phyloP scores from a whole-genome alignment of 768 basidiomycete genomes.

The Russula brevipes region DNA sequence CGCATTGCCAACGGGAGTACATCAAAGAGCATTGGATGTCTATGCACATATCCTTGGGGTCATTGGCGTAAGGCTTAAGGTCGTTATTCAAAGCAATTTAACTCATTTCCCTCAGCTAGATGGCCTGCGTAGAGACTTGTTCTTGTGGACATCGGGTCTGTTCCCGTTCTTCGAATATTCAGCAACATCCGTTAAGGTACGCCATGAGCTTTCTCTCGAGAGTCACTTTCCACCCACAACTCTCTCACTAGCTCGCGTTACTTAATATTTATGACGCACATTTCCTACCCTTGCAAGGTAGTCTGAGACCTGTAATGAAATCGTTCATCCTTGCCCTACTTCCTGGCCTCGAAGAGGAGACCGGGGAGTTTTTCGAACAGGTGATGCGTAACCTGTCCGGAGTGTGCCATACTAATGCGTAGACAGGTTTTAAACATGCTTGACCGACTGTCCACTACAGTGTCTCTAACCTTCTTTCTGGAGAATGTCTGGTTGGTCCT shows the following conservation, averaged over 20 bases:
- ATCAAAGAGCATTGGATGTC: slow-evolving; percentile 93
- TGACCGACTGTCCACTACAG: slow-evolving; percentile 75
- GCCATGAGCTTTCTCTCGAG: slow-evolving; percentile 13
- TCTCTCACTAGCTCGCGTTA: slow-evolving; percentile 59
- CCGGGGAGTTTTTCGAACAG: slow-evolving; percentile 95
- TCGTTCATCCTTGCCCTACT: slow-evolving; percentile 90
- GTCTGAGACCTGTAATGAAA: slow-evolving; percentile 86
- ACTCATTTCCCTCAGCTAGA: slow-evolving; percentile 52
- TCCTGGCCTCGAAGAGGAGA: slow-evolving; percentile 96
- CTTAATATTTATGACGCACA: slow-evolving; percentile 89
- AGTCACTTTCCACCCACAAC: slow-evolving; percentile 6
- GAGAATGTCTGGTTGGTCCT: slow-evolving; percentile 94
- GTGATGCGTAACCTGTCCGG: slow-evolving; percentile 32
- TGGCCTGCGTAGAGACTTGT: slow-evolving; percentile 78
- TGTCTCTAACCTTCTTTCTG: slow-evolving; percentile 86
- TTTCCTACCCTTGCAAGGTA: slow-evolving; percentile 80
- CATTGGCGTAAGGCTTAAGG: slow-evolving; percentile 67
- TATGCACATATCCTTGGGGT: slow-evolving; percentile 87
- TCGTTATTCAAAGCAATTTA: neutral
- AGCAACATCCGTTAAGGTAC: slow-evolving; percentile 94
- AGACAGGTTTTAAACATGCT: slow-evolving; percentile 70
- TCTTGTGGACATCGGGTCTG: slow-evolving; percentile 91
- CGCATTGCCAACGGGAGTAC: slow-evolving; percentile 94
- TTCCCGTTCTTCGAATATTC: slow-evolving; percentile 99
- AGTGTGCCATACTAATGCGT: neutral